Evolutionary conservation across 1,284 basidiomycete species (phyloP), one percentile per base, ranked within the genome.

Genomic region (Rhodotorula mucilaginosa): DNA sequence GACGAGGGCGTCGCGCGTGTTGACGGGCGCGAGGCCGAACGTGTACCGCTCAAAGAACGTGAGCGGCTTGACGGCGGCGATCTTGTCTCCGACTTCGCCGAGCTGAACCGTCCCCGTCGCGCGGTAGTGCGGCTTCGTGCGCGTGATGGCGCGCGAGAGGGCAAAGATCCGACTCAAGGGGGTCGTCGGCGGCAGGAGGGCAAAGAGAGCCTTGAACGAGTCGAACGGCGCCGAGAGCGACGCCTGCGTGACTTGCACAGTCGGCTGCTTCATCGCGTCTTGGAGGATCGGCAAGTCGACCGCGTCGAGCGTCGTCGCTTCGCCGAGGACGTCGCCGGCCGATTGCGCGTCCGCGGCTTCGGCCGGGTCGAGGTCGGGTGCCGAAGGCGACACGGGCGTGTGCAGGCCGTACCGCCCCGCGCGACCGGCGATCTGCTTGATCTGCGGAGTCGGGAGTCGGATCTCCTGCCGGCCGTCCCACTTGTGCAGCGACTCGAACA

Each of bases 351-450:
- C 54, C 0, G 19, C 44, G 18, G 48, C 39, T 12, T 60, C 47
- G 34, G 61, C 49, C 19, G 19, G 81, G 34, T 71, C 69, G 61
- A 72, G 68, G 64, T 76, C 76, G 16, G 71, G 74, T 26, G 70
- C 72, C 1, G 73, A 74, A 7, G 76, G 66, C 8, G 71, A 65
- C 19, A 73, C 47, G 31, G 76, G 72, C 19, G 75, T 83, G 69
- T 89, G 87, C 67, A 91, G 82, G 2, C 93, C 93, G 81, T 88
- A 99, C 1, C 97, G 89, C 5, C 96, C 96, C 0, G 97, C 97
- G 59, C 97, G 88, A 7, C 96, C 96, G 0, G 92, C 95, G 64
- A 99, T 98, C 81, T 99, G 96, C 81, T 98, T 99, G 81, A 93
- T 88, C 79, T 93, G 90, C 0, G 93, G 92, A 3, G 87, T 82